These are phyloP conservation scores for Raffaelea ambrosiae DNA, from an alignment of 2,329 filamentous ascomycete species.

Conservation along the genomic window DNA sequence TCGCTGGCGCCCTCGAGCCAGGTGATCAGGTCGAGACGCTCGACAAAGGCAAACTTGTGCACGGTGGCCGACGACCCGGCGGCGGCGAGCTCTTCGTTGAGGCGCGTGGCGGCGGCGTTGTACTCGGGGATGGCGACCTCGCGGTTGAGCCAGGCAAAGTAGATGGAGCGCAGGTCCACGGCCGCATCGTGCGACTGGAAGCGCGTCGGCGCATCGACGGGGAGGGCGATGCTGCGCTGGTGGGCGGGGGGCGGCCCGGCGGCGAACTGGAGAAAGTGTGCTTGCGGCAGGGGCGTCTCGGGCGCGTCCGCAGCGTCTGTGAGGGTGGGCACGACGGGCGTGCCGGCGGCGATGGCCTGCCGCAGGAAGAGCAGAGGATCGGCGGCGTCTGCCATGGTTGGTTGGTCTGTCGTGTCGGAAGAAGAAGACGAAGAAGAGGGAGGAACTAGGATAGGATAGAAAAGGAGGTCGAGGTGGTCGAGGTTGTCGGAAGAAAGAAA, in stretches of 20 bases:
- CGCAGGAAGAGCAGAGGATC: slow-evolving; percentile 81
- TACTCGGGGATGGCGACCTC: slow-evolving; percentile 87
- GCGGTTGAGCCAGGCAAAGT: slow-evolving; percentile 92
- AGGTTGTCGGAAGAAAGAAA: background rate
- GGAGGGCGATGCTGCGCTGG: slow-evolving; percentile 41
- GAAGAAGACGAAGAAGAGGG: too few relatives aligned
- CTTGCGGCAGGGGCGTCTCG: slow-evolving; percentile 60
- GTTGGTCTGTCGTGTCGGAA: background rate
- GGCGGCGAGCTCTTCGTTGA: slow-evolving; percentile 69
- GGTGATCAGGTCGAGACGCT: slow-evolving; percentile 82
- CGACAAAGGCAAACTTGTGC: slow-evolving; percentile 83
- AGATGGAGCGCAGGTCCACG: slow-evolving; percentile 87
- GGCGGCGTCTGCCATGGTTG: slow-evolving; percentile 2
- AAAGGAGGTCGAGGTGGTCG: background rate
- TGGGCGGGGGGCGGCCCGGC: slow-evolving; percentile 34
- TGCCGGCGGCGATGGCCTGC: slow-evolving; percentile 65
- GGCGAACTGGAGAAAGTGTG: slow-evolving; percentile 71
- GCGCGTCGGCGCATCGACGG: slow-evolving; percentile 68
- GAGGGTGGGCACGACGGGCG: slow-evolving; percentile 64
- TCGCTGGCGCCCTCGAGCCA: slow-evolving; percentile 88
- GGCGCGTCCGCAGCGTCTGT: slow-evolving; percentile 55
- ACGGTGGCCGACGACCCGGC: slow-evolving; percentile 52
- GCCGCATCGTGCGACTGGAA: slow-evolving; percentile 69
- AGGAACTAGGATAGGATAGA: too few relatives aligned
- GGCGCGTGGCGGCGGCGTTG: slow-evolving; percentile 69